These are phyloP conservation scores for Fusarium caatingaense DNA, from an alignment of 2,329 filamentous ascomycete species.

Conservation along the genomic window DNA sequence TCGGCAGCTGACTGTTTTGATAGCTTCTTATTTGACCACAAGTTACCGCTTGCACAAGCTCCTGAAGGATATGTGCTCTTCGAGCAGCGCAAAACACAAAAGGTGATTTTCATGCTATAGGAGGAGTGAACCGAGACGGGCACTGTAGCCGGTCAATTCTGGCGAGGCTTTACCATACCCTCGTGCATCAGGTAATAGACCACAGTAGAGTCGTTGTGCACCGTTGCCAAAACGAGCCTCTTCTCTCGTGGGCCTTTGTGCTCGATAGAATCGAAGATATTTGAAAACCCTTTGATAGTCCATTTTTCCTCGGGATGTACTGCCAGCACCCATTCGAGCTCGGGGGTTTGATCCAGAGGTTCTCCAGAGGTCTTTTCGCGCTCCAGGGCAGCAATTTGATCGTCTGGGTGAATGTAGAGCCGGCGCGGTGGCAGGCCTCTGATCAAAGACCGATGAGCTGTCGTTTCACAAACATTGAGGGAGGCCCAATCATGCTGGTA, in stretches of 20 bases:
- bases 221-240: conserved; percentile 77
- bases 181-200: conserved; percentile 89
- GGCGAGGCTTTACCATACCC: conserved; percentile 86
- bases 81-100: conserved; percentile 78
- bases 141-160: conserved; percentile 67
- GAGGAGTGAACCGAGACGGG: not conserved
- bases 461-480: conserved; percentile 64
- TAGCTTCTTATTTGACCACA: conserved; percentile 81
- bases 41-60: conserved; percentile 76
- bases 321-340: conserved; percentile 82
- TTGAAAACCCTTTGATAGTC: conserved; percentile 73
- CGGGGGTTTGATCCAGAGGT: conserved; percentile 61
- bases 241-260: conserved; percentile 66
- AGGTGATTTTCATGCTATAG: conserved; percentile 74
- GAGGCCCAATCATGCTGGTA: conserved; percentile 81
- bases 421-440: conserved; percentile 78
- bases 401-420: conserved; percentile 84
- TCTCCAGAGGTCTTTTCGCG: conserved; percentile 63
- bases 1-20: conserved; percentile 14
- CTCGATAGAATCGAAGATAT: conserved; percentile 74
- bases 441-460: conserved; percentile 69
- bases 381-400: conserved; percentile 79
- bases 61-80: conserved; percentile 77
- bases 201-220: conserved; percentile 84
- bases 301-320: conserved; percentile 79